Base-by-base conservation (phyloP, 495 filamentous ascomycete genomes). In the Eremomyces bilateralis region DNA sequence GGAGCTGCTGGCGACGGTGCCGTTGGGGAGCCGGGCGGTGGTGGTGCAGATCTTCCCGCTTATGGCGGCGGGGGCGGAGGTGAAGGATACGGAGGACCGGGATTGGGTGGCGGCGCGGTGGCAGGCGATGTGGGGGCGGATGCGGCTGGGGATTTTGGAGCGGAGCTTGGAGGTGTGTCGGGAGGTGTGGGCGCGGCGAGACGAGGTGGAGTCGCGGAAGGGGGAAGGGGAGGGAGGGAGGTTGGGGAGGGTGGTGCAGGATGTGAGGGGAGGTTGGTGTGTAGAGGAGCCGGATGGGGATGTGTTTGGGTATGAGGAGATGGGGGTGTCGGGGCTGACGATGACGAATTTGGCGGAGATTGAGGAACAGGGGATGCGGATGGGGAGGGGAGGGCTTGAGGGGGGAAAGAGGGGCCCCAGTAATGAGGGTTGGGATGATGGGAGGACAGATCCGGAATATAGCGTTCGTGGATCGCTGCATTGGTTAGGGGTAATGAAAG, bases 11-110 rank as follows among this genome's bases (percentile, higher is more conserved):
- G 71, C 69, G 12, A 73, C 64, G 0, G 69, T 83, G 0, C 74
- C 75, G 0, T 45, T 65, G 1, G 60, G 56, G 8, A 76, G 69
- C 6, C 60, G 75, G 4, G 64, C 75, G 2, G 67, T 70, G 4
- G 78, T 83, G 32, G 68, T 82, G 6, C 78, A 83, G 22, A 77
- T 81, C 42, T 82, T 75, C 40, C 78, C 78, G 2, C 60, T 84
- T 4, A 49, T 81, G 29, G 73, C 67, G 0, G 78, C 78, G 1
- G 73, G 78, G 1, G 75, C 72, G 34, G 78, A 81, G 42, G 72
- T 68, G 0, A 50, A 60, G 15, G 60, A 60, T 15, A 53, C 53
- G 10, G 72, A 76, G 41, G 68, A 76, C 44, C 57, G 78, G 2
- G 51, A 63, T n/a, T 82, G 75, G 73, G 71, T 82, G 3, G 52